Evolutionary conservation across 1,139 yeast genomes (phyloP).

Genomic region (Lodderomyces elongisporus): DNA sequence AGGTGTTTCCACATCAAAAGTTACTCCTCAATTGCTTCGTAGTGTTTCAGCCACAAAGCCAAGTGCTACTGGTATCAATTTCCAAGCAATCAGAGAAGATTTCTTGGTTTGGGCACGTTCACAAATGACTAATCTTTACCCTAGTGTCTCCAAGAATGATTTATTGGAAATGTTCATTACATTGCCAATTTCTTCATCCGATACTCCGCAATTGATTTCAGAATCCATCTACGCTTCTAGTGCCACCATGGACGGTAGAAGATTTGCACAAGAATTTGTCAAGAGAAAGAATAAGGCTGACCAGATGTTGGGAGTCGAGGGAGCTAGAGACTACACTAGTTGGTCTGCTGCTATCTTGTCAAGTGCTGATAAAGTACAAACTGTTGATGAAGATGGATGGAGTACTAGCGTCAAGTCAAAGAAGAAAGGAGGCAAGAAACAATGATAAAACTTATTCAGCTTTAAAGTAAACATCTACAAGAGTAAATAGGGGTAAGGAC

Average conservation of each 20-base stretch:
- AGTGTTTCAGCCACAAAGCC: slow-evolving; percentile 39
- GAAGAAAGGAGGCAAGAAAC: slow-evolving; percentile 34
- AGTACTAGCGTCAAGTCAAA: slow-evolving; percentile 47
- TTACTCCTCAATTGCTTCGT: slow-evolving; percentile 43
- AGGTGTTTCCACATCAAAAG: slow-evolving; percentile 25
- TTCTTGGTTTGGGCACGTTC: slow-evolving; percentile 82
- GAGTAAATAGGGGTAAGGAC: too few relatives aligned
- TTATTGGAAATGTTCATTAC: slow-evolving; percentile 75
- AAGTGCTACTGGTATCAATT: slow-evolving; percentile 21
- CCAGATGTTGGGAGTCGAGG: slow-evolving; percentile 36
- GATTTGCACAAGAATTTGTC: slow-evolving; percentile 86
- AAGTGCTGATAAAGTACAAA: slow-evolving; percentile 40
- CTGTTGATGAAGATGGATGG: slow-evolving; percentile 77
- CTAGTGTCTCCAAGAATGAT: slow-evolving; percentile 70
- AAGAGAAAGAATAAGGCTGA: slow-evolving; percentile 74
- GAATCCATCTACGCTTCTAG: slow-evolving; percentile 91
- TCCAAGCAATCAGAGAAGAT: slow-evolving; percentile 49
- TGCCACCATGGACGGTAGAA: slow-evolving; percentile 89
- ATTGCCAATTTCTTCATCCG: slow-evolving; percentile 62
- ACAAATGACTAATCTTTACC: slow-evolving; percentile 66
- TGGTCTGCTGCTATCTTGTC: slow-evolving; percentile 64
- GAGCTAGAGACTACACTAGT: slow-evolving; percentile 46
- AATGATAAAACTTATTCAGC: not conserved
- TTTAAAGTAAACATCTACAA: too few relatives aligned
- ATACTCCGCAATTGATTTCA: slow-evolving; percentile 79